Evolutionary conservation across 1,139 yeast genomes (phyloP).

Genomic region (Suhomyces anneliseae): DNA sequence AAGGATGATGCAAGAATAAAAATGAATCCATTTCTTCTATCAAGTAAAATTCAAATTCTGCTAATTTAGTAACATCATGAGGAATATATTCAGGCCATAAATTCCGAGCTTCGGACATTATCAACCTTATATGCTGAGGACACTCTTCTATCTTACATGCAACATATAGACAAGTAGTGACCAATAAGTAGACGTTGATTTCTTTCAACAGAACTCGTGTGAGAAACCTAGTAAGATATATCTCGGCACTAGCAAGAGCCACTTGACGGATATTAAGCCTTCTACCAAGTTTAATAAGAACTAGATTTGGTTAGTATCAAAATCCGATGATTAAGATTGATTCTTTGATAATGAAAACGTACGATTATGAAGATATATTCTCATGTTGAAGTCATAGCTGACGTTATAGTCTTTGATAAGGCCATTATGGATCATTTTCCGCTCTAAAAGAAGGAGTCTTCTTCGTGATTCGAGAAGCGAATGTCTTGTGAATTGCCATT

Average conservation of each 20-base stretch:
- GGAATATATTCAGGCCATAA: slow-evolving; percentile 96
- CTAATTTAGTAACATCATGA: slow-evolving; percentile 87
- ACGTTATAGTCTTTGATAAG: slow-evolving; percentile 45
- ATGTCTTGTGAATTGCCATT: slow-evolving; percentile 45
- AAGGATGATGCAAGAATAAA: slow-evolving; percentile 86
- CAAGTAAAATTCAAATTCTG: slow-evolving; percentile 92
- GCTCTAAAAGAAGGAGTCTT: slow-evolving; percentile 39
- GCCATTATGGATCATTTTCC: slow-evolving; percentile 49
- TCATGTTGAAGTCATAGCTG: slow-evolving; percentile 59
- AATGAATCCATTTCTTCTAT: slow-evolving; percentile 87
- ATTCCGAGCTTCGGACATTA: slow-evolving; percentile 81
- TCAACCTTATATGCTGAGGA: slow-evolving; percentile 87
- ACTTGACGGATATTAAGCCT: slow-evolving; percentile 76
- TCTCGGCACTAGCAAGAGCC: slow-evolving; percentile 86
- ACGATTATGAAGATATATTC: slow-evolving; percentile 65
- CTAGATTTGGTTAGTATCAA: slow-evolving; percentile 18
- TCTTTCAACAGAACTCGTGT: slow-evolving; percentile 75
- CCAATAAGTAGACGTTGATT: slow-evolving; percentile 74
- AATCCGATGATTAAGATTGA: neutral
- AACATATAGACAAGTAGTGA: slow-evolving; percentile 82
- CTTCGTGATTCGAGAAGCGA: slow-evolving; percentile 42
- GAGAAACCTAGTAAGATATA: slow-evolving; percentile 73
- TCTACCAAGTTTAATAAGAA: slow-evolving; percentile 75
- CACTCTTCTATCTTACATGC: slow-evolving; percentile 95
- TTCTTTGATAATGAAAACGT: slow-evolving; percentile 10